Evolutionary conservation across 768 basidiomycete species (phyloP), one percentile per base, ranked within the genome.

Genomic region (Agrocybe pediades): DNA sequence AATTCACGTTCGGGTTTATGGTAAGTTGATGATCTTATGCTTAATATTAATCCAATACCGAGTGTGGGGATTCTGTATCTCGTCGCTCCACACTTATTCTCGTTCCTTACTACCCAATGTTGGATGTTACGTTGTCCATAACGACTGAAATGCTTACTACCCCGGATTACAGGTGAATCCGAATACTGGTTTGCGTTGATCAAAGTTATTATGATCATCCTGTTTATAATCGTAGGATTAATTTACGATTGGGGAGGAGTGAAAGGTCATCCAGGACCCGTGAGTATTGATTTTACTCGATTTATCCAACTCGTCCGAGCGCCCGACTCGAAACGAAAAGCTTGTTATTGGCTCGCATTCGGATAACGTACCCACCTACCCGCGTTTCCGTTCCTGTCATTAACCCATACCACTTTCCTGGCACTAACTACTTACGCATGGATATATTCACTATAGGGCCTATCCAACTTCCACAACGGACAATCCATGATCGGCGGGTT

Each of bases 121-220:
- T n/a, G n/a, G n/a, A n/a, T n/a, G n/a, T n/a, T n/a, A n/a, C n/a
- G n/a, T n/a, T n/a, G n/a, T n/a, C n/a, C n/a, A n/a, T n/a, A n/a
- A n/a, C n/a, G n/a, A n/a, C n/a, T n/a, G n/a, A n/a, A n/a, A n/a
- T n/a, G n/a, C n/a, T n/a, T n/a, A n/a, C n/a, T 11, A 16, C 24
- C 11, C 9, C 25, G 15, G n/a, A 16, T 15, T 46, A 1, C 49
- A 81, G 83, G 82, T 41, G 84, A 86, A 72, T 78, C 80, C 0
- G 82, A 81, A 59, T 84, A 83, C 67, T 86, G 84, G 84, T 75
- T 81, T 48, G 82, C 85, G 7, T 74, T 81, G 59, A 76, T 88
- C 61, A 87, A 88, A 68, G 81, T 88, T 20, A 45, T 81, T 41
- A 77, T 85, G 71, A 81, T 87, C 41, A 57, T 85, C 46, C 58